These are phyloP conservation scores for Croton laevigatus DNA, from an alignment of 441 rosid species.

Conservation along the genomic window DNA sequence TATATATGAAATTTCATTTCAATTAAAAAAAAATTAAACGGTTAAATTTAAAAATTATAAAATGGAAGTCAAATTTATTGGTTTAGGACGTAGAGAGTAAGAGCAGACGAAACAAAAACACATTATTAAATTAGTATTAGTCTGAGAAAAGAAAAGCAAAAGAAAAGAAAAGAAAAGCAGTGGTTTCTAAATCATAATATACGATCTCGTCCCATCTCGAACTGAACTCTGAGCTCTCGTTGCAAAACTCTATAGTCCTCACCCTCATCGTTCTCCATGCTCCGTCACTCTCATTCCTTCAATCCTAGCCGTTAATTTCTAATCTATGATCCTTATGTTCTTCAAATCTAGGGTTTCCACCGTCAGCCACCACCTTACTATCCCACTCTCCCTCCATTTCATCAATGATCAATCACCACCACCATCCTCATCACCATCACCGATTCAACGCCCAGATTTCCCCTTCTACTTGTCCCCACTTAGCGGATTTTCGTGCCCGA, in stretches of 20 bases:
- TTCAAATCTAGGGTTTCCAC: constrained; percentile 39
- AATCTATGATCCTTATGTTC: constrained; percentile 35
- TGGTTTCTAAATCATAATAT: too few relatives aligned
- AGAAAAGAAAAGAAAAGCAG: too few relatives aligned
- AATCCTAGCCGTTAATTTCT: constrained; percentile 46
- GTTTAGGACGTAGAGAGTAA: too few relatives aligned
- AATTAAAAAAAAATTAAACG: too few relatives aligned
- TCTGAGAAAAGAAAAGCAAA: too few relatives aligned
- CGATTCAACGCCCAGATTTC: constrained; percentile 31
- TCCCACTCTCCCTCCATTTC: constrained; percentile 34
- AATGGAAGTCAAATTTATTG: too few relatives aligned
- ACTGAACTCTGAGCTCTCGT: too few relatives aligned
- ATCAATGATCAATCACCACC: constrained; percentile 29
- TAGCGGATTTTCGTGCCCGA: constrained; percentile 49
- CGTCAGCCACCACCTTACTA: constrained; percentile 27
- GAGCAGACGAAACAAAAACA: too few relatives aligned
- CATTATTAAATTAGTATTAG: too few relatives aligned
- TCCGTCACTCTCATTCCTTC: constrained; percentile 18
- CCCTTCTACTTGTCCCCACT: constrained; percentile 51
- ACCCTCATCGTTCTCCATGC: constrained; percentile 27
- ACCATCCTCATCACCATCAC: constrained; percentile 12
- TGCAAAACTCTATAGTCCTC: background rate
- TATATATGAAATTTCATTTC: too few relatives aligned
- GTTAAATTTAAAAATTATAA: too few relatives aligned
- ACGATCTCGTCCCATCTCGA: too few relatives aligned